These are phyloP conservation scores for Chloris gayana DNA, from an alignment of 176 grass and related monocot genomes.

Conservation along the genomic window DNA sequence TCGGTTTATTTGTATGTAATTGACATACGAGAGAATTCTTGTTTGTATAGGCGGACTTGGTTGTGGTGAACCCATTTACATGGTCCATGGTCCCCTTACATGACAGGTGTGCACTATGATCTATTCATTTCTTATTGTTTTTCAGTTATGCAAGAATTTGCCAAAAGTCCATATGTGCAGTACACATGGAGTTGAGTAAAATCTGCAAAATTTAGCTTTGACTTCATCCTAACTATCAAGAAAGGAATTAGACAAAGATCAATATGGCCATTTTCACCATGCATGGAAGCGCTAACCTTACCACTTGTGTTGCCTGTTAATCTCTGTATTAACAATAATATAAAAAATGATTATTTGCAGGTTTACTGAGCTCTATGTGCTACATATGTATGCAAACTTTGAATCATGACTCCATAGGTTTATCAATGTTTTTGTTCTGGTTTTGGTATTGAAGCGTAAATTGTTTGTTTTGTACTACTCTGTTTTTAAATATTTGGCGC, in stretches of 20 bases:
- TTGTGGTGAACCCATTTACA: conserved; percentile 79
- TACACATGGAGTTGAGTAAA: not conserved
- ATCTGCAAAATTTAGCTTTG: not conserved
- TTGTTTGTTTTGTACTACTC: not conserved
- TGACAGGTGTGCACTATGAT: conserved; percentile 55
- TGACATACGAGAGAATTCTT: not conserved
- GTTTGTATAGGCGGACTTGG: conserved; percentile 71
- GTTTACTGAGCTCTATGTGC: not conserved
- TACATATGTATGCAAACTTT: not conserved
- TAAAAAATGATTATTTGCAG: not conserved
- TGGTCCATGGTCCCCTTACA: conserved; percentile 94
- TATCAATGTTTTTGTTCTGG: not conserved
- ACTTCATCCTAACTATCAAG: not conserved
- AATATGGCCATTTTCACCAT: not conserved
- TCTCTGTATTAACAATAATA: no score
- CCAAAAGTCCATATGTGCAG: not conserved
- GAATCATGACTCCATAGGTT: not conserved
- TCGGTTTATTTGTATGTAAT: not conserved
- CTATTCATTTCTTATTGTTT: not conserved
- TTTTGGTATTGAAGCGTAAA: not conserved
- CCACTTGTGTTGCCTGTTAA: no score
- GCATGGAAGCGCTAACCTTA: not conserved
- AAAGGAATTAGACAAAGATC: not conserved
- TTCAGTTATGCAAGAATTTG: no score
- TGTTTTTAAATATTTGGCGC: not conserved